Evolutionary conservation across 2,329 filamentous ascomycete species (phyloP).

Genomic region (Gnomoniopsis sp.): DNA sequence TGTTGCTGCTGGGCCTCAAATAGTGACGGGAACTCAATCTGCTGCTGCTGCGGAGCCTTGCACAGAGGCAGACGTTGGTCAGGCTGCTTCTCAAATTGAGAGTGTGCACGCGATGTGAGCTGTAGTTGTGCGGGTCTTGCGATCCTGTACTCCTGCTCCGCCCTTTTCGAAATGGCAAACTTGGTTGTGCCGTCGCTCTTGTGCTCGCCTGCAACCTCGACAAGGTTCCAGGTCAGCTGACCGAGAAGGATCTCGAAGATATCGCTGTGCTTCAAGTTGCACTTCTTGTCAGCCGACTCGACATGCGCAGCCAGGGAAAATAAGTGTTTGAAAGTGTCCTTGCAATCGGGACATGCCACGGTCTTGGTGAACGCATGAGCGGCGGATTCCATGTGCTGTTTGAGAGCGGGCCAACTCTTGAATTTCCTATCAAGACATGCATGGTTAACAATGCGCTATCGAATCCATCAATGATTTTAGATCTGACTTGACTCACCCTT

Average conservation of each 20-base stretch:
- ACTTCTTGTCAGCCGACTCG: constrained; percentile 40
- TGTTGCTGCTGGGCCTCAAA: no score
- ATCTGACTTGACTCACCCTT: not conserved
- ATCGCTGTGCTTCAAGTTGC: constrained; percentile 39
- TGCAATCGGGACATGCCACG: constrained; percentile 44
- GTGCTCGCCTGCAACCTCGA: constrained; percentile 29
- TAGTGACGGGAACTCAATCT: no score
- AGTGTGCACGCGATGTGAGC: constrained; percentile 2
- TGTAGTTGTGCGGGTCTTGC: constrained; percentile 7
- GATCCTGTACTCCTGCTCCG: constrained; percentile 21
- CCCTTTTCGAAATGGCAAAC: constrained; percentile 26
- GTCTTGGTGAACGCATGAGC: constrained; percentile 33
- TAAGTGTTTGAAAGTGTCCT: constrained; percentile 36
- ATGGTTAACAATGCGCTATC: constrained; percentile 11
- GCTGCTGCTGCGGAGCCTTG: not conserved
- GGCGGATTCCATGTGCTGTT: constrained; percentile 41
- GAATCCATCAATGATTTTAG: not conserved
- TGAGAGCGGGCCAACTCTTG: constrained; percentile 28
- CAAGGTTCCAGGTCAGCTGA: constrained; percentile 36
- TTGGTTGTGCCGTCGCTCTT: constrained; percentile 31
- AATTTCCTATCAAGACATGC: constrained; percentile 36
- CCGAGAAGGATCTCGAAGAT: constrained; percentile 35
- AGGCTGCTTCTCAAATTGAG: not conserved
- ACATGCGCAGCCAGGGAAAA: constrained; percentile 45
- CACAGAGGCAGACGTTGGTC: no score